A percentile compares a stretch with the other conserved stretches of the same genome.
phyloP scores from a whole-genome alignment of 2,329 filamentous ascomycete genomes.

The Mariannaea sp. region DNA sequence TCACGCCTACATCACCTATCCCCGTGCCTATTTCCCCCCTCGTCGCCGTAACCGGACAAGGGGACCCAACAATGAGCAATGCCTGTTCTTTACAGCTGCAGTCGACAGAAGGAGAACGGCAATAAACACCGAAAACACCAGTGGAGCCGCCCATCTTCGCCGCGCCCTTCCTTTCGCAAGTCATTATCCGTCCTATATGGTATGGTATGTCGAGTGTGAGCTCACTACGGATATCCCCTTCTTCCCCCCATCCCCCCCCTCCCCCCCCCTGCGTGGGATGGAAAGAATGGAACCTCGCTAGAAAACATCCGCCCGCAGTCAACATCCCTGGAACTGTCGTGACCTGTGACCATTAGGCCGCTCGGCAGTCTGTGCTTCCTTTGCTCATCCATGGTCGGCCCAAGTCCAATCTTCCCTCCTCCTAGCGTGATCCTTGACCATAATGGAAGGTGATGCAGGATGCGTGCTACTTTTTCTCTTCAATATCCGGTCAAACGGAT shows the following conservation, averaged over 20 bases:
- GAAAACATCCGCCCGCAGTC: constrained; percentile 16
- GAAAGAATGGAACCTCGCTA: constrained; percentile 22
- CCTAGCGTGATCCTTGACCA: constrained; percentile 1
- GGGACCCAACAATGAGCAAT: constrained; percentile 11
- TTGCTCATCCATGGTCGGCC: constrained; percentile 6
- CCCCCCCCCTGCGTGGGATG: constrained; percentile 11
- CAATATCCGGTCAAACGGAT: constrained; percentile 2
- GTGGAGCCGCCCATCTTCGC: constrained; percentile 9
- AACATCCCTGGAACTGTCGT: neutral
- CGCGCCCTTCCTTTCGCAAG: neutral
- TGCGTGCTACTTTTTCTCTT: neutral
- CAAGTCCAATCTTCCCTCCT: constrained; percentile 1
- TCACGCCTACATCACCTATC: too few species aligned
- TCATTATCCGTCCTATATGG: too few species aligned
- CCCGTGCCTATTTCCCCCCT: too few species aligned
- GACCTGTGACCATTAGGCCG: constrained; percentile 7
- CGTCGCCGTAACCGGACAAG: constrained; percentile 1
- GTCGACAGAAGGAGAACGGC: too few species aligned
- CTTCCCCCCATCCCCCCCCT: too few species aligned
- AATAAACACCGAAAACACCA: neutral
- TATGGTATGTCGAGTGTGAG: too few species aligned
- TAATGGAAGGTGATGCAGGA: neutral
- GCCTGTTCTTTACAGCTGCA: too few species aligned
- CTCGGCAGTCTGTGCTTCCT: constrained; percentile 16
- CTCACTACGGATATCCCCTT: too few species aligned